These are phyloP conservation scores for Cercospora sojina DNA, from an alignment of 2,329 filamentous ascomycete species.

Conservation along the genomic window DNA sequence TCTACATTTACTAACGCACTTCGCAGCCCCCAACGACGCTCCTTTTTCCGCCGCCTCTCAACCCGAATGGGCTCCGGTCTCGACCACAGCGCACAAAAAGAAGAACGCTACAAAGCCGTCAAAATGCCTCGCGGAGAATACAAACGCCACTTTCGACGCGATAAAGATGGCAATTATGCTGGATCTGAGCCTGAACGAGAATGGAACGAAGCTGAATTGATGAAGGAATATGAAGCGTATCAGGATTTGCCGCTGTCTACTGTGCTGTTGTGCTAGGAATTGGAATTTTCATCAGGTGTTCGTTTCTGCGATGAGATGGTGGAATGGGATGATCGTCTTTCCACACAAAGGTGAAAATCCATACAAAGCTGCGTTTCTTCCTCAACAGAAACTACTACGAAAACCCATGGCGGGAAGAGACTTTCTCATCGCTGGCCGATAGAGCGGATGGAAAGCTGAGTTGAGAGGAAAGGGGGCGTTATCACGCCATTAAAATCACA, in stretches of 20 bases:
- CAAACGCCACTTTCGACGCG: constrained; percentile 29
- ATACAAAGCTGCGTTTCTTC: neutral
- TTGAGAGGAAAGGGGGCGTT: neutral
- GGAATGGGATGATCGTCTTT: neutral
- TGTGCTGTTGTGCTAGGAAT: constrained; percentile 24
- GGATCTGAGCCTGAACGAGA: constrained; percentile 35
- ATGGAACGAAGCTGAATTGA: constrained; percentile 31
- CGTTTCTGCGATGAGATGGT: neutral
- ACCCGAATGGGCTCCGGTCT: constrained; percentile 26
- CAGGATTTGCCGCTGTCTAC: constrained; percentile 27
- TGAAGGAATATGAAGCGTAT: constrained; percentile 29
- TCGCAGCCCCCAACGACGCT: constrained; percentile 28
- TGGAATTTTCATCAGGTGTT: too few relatives aligned
- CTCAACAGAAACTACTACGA: neutral
- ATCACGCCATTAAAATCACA: neutral
- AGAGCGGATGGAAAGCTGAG: neutral
- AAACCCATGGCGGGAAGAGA: neutral
- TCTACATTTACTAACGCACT: neutral
- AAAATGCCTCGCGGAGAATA: constrained; percentile 37
- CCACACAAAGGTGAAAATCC: neutral
- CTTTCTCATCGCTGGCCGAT: neutral
- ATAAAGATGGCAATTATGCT: constrained; percentile 31
- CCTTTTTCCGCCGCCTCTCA: constrained; percentile 32
- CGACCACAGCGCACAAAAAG: constrained; percentile 22
- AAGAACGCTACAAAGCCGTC: constrained; percentile 31